Evolutionary conservation across 2,329 filamentous ascomycete genomes (phyloP).

Genomic region (Microcyclospora tardicrescens): DNA sequence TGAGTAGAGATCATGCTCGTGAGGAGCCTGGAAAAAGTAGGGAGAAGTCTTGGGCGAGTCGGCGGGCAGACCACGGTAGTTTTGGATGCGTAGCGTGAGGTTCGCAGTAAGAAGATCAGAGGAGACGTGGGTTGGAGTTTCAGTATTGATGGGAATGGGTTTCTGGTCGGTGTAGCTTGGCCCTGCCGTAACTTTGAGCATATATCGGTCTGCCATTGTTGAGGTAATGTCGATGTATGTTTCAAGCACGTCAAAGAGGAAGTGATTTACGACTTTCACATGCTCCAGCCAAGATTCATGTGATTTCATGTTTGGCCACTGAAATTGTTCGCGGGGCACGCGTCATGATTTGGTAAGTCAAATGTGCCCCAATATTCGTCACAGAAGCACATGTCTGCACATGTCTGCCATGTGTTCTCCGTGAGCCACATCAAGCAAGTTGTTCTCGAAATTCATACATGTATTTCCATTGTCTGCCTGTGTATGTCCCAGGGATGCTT

Average conservation of each 20-base stretch:
- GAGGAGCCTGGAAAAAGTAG: constrained; percentile 63
- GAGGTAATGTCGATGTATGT: neutral
- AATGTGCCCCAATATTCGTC: too few species aligned
- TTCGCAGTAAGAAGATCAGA: constrained; percentile 52
- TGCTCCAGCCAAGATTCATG: too few species aligned
- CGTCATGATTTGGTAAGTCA: too few species aligned
- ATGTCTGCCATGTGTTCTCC: neutral
- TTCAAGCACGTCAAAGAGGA: too few species aligned
- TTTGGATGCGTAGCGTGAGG: constrained; percentile 62
- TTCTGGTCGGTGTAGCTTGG: constrained; percentile 62
- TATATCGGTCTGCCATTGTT: constrained; percentile 57
- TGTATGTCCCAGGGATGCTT: too few species aligned
- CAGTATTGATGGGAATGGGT: constrained; percentile 61
- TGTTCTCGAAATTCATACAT: neutral
- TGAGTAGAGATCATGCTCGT: constrained; percentile 69
- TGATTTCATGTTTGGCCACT: too few species aligned
- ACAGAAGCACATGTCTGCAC: too few species aligned
- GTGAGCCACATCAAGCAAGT: neutral
- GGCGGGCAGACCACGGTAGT: constrained; percentile 55
- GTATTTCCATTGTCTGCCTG: too few species aligned
- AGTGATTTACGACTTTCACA: too few species aligned
- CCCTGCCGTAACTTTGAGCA: constrained; percentile 71
- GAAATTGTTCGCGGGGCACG: too few species aligned
- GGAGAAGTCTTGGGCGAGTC: constrained; percentile 49
- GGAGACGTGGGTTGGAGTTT: constrained; percentile 49